Evolutionary conservation across 805 yeast genomes (phyloP), one percentile per base, ranked within the genome.

Genomic region (Saccharomycopsis vini): DNA sequence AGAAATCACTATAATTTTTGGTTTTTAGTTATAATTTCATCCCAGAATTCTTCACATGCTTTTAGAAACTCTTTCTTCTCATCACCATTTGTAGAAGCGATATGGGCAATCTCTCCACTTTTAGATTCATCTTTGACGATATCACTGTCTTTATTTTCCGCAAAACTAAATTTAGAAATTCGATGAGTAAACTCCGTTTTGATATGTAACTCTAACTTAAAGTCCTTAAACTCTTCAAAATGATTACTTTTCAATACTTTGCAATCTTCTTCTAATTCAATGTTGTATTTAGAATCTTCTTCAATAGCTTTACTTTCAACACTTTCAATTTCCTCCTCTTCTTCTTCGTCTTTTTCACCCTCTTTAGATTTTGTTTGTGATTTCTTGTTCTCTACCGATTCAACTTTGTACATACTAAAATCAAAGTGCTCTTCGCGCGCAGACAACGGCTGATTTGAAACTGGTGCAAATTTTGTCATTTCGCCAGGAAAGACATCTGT

Each of bases 401-500:
- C 45, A 19, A 45, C 55, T 45, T 52, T 52, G 18, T 48, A 45
- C 34, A 45, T 34, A 16, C 52, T 54, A n/a, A 56, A 24, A 30
- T 56, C 57, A 47, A 71, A 71, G 42, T 56, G 61, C 40, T 63
- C 69, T 19, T 63, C 56, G 52, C 72, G 75, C 0, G 78, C 71
- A 33, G 72, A 65, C 7, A 72, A 57, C 3, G 79, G 78, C 52
- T 73, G 79, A 13, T 76, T 69, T 21, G 60, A 59, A 33, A 70
- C 52, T 9, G 78, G 79, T 0, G 78, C 78, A 18, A 61, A 64
- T 46, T 67, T 63, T 15, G 68, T 58, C 34, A 62, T 61, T 46
- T 70, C 73, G 2, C 71, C 72, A 43, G 63, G 64, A 50, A 69
- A 73, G 2, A 73, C 74, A 52, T 73, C 79, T 3, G 73, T 65